Evolutionary conservation across 2,329 filamentous ascomycete genomes (phyloP).

Genomic region (Fusarium sp.): DNA sequence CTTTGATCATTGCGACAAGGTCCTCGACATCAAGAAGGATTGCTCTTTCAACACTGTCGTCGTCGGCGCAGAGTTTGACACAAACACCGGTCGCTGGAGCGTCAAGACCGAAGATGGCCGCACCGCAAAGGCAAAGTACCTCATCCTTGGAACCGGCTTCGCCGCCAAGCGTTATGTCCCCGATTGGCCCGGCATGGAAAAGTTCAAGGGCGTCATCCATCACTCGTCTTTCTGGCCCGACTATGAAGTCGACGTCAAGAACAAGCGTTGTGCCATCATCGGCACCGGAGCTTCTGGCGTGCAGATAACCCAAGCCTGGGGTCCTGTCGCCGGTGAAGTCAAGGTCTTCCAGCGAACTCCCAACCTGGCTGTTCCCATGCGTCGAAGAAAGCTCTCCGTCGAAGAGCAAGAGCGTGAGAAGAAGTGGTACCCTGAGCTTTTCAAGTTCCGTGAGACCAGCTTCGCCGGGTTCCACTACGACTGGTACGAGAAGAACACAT

Average conservation of each 20-base stretch:
- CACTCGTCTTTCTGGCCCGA: slow-evolving; percentile 73
- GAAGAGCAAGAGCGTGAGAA: slow-evolving; percentile 58
- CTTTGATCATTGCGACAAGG: slow-evolving; percentile 70
- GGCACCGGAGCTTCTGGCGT: slow-evolving; percentile 75
- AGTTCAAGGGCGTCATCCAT: slow-evolving; percentile 69
- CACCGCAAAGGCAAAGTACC: slow-evolving; percentile 61
- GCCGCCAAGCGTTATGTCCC: slow-evolving; percentile 72
- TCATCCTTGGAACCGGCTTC: slow-evolving; percentile 67
- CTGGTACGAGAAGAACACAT: slow-evolving; percentile 65
- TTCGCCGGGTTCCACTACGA: slow-evolving; percentile 72
- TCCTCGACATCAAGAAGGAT: slow-evolving; percentile 67
- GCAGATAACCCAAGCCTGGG: slow-evolving; percentile 72
- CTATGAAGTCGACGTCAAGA: slow-evolving; percentile 64
- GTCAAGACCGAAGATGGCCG: slow-evolving; percentile 64
- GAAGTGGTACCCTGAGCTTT: slow-evolving; percentile 62
- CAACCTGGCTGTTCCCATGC: slow-evolving; percentile 74
- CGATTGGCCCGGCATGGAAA: slow-evolving; percentile 68
- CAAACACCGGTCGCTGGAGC: slow-evolving; percentile 59
- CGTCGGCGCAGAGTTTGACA: slow-evolving; percentile 63
- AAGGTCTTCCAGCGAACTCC: slow-evolving; percentile 76
- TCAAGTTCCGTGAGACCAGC: slow-evolving; percentile 61
- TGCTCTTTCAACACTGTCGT: slow-evolving; percentile 68
- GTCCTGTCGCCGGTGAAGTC: slow-evolving; percentile 62
- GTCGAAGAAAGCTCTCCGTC: slow-evolving; percentile 55
- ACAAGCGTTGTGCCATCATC: slow-evolving; percentile 71